Base-by-base conservation (phyloP, 441 rosid genomes). In the Euphorbia celastroides region DNA sequence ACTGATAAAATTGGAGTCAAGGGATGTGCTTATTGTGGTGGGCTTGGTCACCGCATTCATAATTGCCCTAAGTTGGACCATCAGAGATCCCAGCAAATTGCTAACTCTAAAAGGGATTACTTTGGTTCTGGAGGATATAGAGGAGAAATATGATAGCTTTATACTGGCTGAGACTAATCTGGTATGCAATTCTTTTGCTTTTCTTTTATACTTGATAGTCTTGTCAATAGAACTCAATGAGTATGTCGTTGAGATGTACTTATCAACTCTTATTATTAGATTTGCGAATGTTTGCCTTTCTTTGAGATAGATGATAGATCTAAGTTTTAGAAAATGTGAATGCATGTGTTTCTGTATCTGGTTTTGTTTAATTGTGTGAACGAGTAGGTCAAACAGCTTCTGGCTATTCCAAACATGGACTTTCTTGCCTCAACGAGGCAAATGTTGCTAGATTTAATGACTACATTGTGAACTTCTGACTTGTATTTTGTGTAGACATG, bases 11-110 rank as follows among this genome's bases (percentile, higher is more conserved):
- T 90, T 70, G 96, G 97, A 60, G 93, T 87, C 60, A 86, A 90
- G 79, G 98, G 98, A 4, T 93, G 98, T 80, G 96, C 92, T 68
- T 86, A 87, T 62, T 93, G 96, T 81, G 96, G 97, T 50, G 98
- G 96, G 52, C 87, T 90, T 22, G 96, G 97, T 46, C 97, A 93
- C 67, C 91, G 92, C 57, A 90, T 90, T 60, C 72, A 85, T 9
- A 90, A 89, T 59, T 93, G 97, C 65, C 95, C 96, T 31, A 93
- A 90, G 77, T 80, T 90, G 77, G 97, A 93, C 78, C 97, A 89
- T 64, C 95, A 86, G 81, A 86, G 86, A 75, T 83, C 75, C 48
- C 62, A 67, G 42, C 74, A 62, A 23, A 57, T 70, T 30, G 80
- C 77, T 20, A 69, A 62, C 59, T 65, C 73, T 13, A 70, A 56